Evolutionary conservation across 192 early-diverging fungal species (phyloP).

Genomic region (Diversispora epigaea): DNA sequence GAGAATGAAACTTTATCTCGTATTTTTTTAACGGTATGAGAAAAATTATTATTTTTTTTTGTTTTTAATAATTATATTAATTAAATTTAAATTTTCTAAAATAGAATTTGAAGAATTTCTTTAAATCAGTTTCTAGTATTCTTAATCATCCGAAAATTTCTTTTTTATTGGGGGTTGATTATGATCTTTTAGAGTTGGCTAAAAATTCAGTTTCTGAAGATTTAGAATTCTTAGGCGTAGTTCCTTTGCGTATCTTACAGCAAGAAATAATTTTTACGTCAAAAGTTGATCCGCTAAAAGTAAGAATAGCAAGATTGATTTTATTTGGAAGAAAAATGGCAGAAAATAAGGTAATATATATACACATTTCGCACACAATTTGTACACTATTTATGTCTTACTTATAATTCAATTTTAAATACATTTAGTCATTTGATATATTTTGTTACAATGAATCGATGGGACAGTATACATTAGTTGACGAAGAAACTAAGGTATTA

Average conservation of each 20-base stretch:
- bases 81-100: not conserved
- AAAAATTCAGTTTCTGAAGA: conserved; percentile 40
- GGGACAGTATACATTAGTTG: conserved; percentile 40
- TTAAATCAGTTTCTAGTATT: not conserved
- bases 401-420: not conserved
- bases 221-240: conserved; percentile 37
- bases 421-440: conserved; percentile 42
- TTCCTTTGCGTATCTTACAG: conserved; percentile 39
- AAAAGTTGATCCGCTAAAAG: conserved; percentile 6
- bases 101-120: conserved; percentile 23
- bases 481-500: conserved; percentile 45
- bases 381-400: not conserved
- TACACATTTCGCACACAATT: not conserved
- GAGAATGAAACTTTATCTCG: conserved; percentile 6
- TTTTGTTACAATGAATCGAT: conserved; percentile 39
- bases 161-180: not conserved
- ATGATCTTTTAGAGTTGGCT: conserved; percentile 13
- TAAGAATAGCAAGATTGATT: conserved; percentile 34
- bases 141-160: conserved; percentile 2
- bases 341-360: conserved; percentile 34
- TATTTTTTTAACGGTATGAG: conserved; percentile 14
- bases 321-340: conserved; percentile 35
- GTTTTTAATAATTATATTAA: not conserved
- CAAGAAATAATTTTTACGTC: conserved; percentile 33
- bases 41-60: not conserved